A percentile compares a stretch with the other conserved stretches of the same genome.
These are phyloP conservation scores for Torulaspora gathmanii DNA, from an alignment of 805 yeast genomes.

Conservation along the genomic window DNA sequence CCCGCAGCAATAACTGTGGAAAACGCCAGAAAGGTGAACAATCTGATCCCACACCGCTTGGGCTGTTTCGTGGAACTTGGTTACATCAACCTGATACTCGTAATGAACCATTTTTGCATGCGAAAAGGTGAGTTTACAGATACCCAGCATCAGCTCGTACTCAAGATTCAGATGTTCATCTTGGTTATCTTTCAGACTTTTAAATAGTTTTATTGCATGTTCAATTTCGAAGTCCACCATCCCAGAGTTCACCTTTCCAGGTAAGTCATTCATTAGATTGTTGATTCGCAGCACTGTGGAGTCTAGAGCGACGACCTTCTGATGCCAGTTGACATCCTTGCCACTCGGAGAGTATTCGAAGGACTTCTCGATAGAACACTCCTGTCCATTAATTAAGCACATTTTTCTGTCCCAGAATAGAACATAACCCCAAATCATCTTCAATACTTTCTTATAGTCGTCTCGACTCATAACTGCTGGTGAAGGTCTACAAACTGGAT, in stretches of 20 bases:
- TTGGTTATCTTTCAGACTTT: conserved; percentile 5
- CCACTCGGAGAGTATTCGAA: conserved; percentile 11
- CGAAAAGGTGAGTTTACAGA: conserved; percentile 20
- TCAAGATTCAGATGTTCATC: conserved; percentile 17
- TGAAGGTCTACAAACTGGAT: conserved; percentile 20
- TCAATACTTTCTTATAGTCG: conserved; percentile 18
- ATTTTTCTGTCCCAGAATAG: conserved; percentile 33
- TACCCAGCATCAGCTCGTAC: conserved; percentile 20
- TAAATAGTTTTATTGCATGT: conserved; percentile 9
- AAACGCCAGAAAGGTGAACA: conserved; percentile 18
- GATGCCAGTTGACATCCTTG: conserved; percentile 20
- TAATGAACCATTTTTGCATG: conserved; percentile 26
- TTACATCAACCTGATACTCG: conserved; percentile 16
- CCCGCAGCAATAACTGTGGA: conserved; percentile 20
- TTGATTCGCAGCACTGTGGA: conserved; percentile 16
- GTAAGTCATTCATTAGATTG: conserved; percentile 21
- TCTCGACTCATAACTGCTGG: conserved; percentile 14
- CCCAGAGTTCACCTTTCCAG: conserved; percentile 20
- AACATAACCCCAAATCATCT: conserved; percentile 28
- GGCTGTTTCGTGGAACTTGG: conserved; percentile 14
- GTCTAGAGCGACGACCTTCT: conserved; percentile 20
- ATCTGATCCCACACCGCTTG: conserved; percentile 25
- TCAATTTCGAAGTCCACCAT: conserved; percentile 13
- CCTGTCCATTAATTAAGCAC: conserved; percentile 29
- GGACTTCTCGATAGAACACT: conserved; percentile 27